Conservation (phyloP, 2,329 filamentous ascomycete species). For the Ophiosphaerella narmari region DNA sequence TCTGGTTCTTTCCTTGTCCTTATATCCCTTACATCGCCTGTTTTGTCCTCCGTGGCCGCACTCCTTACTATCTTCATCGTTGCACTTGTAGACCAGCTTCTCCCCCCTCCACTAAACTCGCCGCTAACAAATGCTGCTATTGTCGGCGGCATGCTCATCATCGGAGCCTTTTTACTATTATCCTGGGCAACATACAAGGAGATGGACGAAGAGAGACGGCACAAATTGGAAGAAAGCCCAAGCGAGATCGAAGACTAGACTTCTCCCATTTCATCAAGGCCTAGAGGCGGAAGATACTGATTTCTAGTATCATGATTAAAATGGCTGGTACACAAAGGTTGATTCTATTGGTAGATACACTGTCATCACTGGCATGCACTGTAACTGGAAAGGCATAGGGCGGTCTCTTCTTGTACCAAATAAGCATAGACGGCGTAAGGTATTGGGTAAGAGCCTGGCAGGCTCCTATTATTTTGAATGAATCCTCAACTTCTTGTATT, state of each 20-base stretch:
- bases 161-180: conserved; percentile 82
- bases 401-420: neutral
- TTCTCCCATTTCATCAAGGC: neutral
- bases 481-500: neutral
- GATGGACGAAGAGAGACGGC: conserved; percentile 80
- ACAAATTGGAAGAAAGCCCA: conserved; percentile 54
- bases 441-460: neutral
- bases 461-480: neutral
- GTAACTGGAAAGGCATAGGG: neutral
- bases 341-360: neutral
- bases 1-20: conserved; percentile 91
- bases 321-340: neutral
- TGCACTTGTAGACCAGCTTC: conserved; percentile 84
- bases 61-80: conserved; percentile 97
- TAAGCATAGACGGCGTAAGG: neutral
- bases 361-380: neutral
- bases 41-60: conserved; percentile 88
- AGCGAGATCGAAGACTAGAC: conserved; percentile 50
- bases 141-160: conserved; percentile 82
- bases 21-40: conserved; percentile 89
- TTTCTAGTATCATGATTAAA: neutral
- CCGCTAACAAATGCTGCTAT: conserved; percentile 76
- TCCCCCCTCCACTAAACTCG: conserved; percentile 70
- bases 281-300: neutral
- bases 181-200: conserved; percentile 92